Conservation (phyloP, 805 yeast genomes). For the Saturnispora zaruensis region DNA sequence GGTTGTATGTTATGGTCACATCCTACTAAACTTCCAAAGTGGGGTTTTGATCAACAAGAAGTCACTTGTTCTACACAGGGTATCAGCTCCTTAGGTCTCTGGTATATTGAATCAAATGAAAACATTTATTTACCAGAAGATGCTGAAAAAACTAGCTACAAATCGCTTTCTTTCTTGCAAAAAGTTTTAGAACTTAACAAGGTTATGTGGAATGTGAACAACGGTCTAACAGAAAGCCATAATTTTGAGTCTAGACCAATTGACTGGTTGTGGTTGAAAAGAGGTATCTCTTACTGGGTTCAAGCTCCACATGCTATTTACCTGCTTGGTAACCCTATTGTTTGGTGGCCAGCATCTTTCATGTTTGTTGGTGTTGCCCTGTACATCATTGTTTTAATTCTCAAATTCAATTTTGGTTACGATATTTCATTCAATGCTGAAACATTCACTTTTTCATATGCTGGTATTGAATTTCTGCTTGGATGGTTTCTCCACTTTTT, state of each 20-base stretch:
- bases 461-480: slow-evolving; percentile 48
- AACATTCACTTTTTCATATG: slow-evolving; percentile 57
- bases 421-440: slow-evolving; percentile 39
- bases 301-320: slow-evolving; percentile 47
- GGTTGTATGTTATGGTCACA: slow-evolving; percentile 74
- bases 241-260: slow-evolving; percentile 62
- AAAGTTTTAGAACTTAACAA: slow-evolving; percentile 60
- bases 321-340: slow-evolving; percentile 67
- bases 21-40: slow-evolving; percentile 63
- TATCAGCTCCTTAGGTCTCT: slow-evolving; percentile 46
- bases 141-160: slow-evolving; percentile 46
- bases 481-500: slow-evolving; percentile 69
- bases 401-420: slow-evolving; percentile 57
- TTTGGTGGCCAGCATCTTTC: slow-evolving; percentile 66
- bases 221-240: slow-evolving; percentile 60
- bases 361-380: slow-evolving; percentile 42
- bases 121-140: slow-evolving; percentile 39
- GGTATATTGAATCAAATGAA: slow-evolving; percentile 68
- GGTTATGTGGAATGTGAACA: slow-evolving; percentile 72
- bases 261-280: slow-evolving; percentile 63
- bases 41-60: slow-evolving; percentile 83
- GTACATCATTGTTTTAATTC: slow-evolving; percentile 37
- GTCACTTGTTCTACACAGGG: slow-evolving; percentile 75
- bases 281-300: slow-evolving; percentile 83
- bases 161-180: slow-evolving; percentile 42